Percentiles rank a stretch among this genome's conserved stretches.
Conservation (phyloP, 129 eudicot genomes). For the Flaveria bidentis region DNA sequence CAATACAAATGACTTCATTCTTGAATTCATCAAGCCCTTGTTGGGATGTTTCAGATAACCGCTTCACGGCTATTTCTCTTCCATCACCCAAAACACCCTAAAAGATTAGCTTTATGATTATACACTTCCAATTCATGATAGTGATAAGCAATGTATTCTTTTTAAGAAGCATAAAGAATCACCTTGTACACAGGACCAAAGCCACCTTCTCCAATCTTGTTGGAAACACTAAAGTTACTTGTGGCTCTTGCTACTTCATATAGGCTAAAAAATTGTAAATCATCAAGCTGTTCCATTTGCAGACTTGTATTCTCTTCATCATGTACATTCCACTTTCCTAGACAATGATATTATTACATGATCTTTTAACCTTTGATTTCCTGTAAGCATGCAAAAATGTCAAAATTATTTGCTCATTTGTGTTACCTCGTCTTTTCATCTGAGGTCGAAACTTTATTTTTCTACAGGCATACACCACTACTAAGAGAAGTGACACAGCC, state of each 20-base stretch:
- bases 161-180: background rate
- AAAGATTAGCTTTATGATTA: background rate
- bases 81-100: conserved; percentile 7
- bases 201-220: too few species aligned
- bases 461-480: background rate
- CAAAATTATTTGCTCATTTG: background rate
- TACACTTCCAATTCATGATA: background rate
- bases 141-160: background rate
- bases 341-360: too few species aligned
- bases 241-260: too few species aligned
- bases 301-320: too few species aligned
- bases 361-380: background rate
- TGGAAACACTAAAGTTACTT: too few species aligned
- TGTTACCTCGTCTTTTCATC: background rate
- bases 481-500: background rate
- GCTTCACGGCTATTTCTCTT: conserved; percentile 1
- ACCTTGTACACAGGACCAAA: too few species aligned
- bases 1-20: conserved; percentile 17
- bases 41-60: conserved; percentile 2
- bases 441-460: background rate
- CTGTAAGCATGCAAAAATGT: background rate
- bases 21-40: conserved; percentile 14
- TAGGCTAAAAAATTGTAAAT: too few species aligned
- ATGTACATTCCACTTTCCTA: too few species aligned
- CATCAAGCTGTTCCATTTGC: too few species aligned